Percentiles rank a stretch among this genome's conserved stretches.
Evolutionary conservation across 225 moss, liverwort and hornwort species (phyloP).

Genomic region (Marchantia polymorpha): DNA sequence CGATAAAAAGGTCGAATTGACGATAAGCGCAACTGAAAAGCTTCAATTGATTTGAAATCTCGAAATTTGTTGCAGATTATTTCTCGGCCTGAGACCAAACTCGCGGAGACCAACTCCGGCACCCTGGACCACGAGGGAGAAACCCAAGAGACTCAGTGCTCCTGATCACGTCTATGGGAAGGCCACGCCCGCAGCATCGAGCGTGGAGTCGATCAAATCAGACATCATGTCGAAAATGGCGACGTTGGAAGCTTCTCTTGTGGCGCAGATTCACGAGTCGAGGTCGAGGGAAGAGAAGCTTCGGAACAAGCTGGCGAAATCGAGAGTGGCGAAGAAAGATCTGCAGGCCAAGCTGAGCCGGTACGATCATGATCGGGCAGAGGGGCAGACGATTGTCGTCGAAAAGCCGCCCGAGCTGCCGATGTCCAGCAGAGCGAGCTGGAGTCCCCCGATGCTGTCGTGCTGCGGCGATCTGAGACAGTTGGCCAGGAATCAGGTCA

Average conservation of each 20-base stretch:
- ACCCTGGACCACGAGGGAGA: not conserved
- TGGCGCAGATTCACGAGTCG: slow-evolving; percentile 10
- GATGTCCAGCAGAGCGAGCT: not conserved
- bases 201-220: slow-evolving; percentile 5
- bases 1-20: too few species aligned
- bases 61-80: not conserved
- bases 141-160: not conserved
- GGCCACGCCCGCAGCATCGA: not conserved
- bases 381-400: not conserved
- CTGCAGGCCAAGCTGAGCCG: slow-evolving; percentile 9
- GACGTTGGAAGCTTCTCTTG: slow-evolving; percentile 1
- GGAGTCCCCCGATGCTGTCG: not conserved
- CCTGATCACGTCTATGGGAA: not conserved
- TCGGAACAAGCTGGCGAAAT: slow-evolving; percentile 10
- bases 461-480: slow-evolving; percentile 12
- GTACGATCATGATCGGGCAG: not conserved
- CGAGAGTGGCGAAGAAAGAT: not conserved
- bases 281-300: slow-evolving; percentile 10
- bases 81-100: slow-evolving; percentile 2
- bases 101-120: not conserved
- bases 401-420: not conserved
- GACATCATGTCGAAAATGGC: slow-evolving; percentile 8
- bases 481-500: slow-evolving; percentile 13
- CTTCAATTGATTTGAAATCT: too few species aligned
- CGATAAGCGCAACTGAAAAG: not conserved